These are phyloP conservation scores for Quercus cerris DNA, from an alignment of 306 rosid species.

Conservation along the genomic window DNA sequence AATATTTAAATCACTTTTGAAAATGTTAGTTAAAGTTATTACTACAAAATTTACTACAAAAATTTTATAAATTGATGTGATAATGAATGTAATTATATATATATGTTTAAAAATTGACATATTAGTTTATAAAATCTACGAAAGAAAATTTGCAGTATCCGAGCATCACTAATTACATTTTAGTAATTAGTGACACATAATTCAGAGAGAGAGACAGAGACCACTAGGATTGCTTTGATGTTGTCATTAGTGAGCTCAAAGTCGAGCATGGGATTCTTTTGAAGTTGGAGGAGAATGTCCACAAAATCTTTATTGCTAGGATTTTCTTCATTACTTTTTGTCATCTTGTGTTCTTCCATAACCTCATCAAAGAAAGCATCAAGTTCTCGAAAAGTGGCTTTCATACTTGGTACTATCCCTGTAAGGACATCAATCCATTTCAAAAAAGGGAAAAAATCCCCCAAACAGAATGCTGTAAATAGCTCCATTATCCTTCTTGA, in stretches of 20 bases:
- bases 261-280: neutral
- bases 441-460: constrained; percentile 39
- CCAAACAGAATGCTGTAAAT: neutral
- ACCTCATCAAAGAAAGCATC: constrained; percentile 31
- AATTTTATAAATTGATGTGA: too few species aligned
- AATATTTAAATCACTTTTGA: too few species aligned
- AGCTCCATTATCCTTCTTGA: neutral
- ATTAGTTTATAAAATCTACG: too few species aligned
- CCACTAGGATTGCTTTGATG: constrained; percentile 33
- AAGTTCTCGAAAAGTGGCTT: neutral
- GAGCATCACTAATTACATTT: too few species aligned
- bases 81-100: too few species aligned
- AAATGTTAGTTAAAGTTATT: too few species aligned
- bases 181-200: too few species aligned
- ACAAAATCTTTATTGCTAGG: neutral
- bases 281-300: constrained; percentile 23
- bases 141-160: too few species aligned
- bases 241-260: constrained; percentile 6
- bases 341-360: constrained; percentile 22
- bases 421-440: constrained; percentile 39
- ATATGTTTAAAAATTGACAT: too few species aligned
- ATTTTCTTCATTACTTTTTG: too few species aligned
- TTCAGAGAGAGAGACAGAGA: neutral
- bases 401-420: constrained; percentile 15
- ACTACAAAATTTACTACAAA: too few species aligned